Base-by-base conservation (phyloP, 2,329 filamentous ascomycete genomes). In the Nothopassalora personata region DNA sequence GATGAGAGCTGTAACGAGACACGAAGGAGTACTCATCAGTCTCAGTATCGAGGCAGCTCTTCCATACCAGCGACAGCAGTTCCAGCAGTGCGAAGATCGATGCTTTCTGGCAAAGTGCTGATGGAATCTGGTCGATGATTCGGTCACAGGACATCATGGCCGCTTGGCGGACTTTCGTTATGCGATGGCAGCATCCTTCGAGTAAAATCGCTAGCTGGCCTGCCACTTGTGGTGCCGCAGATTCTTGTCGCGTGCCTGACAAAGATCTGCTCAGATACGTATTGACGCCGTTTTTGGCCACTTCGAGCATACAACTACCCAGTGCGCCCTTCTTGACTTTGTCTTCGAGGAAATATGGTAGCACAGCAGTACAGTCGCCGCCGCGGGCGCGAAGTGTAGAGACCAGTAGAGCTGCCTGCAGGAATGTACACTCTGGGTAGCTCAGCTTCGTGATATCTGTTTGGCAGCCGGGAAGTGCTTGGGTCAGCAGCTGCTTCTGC, bases 321-420 rank as follows among this genome's bases (percentile, higher is more conserved):
- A 87, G 82, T 33, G 83, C 78, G n/a, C 80, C 79, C 5, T 75
- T 80, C 64, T 83, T 82, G 59, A 88, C 88, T 67, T 90, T 92
- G 5, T 91, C 91, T 69, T 99, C 94, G n/a, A 96, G 79, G 74
- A 97, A 99, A 75, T 99, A 99, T 0, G 86, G 88, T 47, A 97
- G 78, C 4, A 91, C 87, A 70, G 92, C 91, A 27, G 91, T 95
- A 73, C 92, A 97, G 71, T 96, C 89, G 9, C 94, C 94, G 7
- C 89, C 84, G 58, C 89, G 86, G 19, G 92, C 92, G 60, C 95
- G 86, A 28, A 99, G 79, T 60, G 86, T 93, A 72, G 97, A 95
- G 5, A 99, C 87, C 1, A 97, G 79, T 66, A 96, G 88, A 1
- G 92, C 89, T 3, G 95, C 88, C 68, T 96, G 94, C 13, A 99